Conservation (phyloP, 2,329 filamentous ascomycete species). For the Didymella lethalis region DNA sequence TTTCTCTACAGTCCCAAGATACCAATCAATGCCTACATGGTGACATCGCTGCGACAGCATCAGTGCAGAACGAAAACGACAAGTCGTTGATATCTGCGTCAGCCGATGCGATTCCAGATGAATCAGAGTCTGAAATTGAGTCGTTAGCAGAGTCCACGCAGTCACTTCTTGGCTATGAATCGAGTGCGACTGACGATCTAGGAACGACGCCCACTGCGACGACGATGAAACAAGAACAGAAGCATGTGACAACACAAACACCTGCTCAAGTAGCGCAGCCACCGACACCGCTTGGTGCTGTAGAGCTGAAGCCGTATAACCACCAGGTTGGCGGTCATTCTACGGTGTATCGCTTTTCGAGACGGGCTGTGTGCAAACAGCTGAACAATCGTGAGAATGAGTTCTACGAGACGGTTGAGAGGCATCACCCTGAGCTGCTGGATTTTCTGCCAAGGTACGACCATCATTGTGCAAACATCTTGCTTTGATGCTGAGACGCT, state of each 20-base stretch:
- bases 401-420: slow-evolving; percentile 97
- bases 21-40: slow-evolving; percentile 69
- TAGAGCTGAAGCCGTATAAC: slow-evolving; percentile 94
- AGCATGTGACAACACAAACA: slow-evolving; percentile 32
- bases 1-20: slow-evolving; percentile 67
- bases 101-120: slow-evolving; percentile 43
- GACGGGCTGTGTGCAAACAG: slow-evolving; percentile 95
- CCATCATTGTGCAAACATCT: slow-evolving; percentile 26
- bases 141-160: slow-evolving; percentile 54
- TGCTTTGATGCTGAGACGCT: slow-evolving; percentile 52
- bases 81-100: slow-evolving; percentile 48
- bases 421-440: slow-evolving; percentile 85
- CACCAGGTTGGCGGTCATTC: slow-evolving; percentile 98
- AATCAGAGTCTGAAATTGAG: slow-evolving; percentile 55
- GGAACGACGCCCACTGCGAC: slow-evolving; percentile 50
- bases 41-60: slow-evolving; percentile 57
- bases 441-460: slow-evolving; percentile 81
- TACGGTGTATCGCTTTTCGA: slow-evolving; percentile 94
- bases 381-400: slow-evolving; percentile 98
- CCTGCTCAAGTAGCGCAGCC: slow-evolving; percentile 45
- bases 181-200: slow-evolving; percentile 63
- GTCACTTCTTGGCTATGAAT: slow-evolving; percentile 59
- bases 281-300: slow-evolving; percentile 77
- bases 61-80: slow-evolving; percentile 50
- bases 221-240: slow-evolving; percentile 41